These are phyloP conservation scores for Wickerhamomyces silvicola DNA, from an alignment of 805 yeast genomes.

Conservation along the genomic window DNA sequence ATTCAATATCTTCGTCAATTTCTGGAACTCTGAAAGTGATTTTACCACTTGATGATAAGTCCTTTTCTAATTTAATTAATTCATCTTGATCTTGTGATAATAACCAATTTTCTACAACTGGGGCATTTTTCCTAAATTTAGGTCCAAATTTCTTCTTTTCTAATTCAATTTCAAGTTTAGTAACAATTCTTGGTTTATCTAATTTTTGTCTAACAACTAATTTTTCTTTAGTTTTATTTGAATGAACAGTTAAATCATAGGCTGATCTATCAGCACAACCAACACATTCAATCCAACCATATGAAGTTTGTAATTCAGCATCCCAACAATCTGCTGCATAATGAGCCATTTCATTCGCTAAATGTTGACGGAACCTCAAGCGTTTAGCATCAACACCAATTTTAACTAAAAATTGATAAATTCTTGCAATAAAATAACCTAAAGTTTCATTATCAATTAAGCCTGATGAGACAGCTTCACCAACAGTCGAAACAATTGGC, in stretches of 20 bases:
- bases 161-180: constrained; percentile 76
- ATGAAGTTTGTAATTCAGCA: constrained; percentile 91
- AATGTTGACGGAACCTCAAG: constrained; percentile 96
- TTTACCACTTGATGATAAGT: constrained; percentile 54
- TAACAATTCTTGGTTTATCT: constrained; percentile 77
- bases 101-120: constrained; percentile 80
- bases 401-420: constrained; percentile 72
- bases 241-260: constrained; percentile 90
- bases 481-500: constrained; percentile 59
- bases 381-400: constrained; percentile 85
- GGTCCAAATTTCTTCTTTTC: constrained; percentile 98
- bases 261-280: constrained; percentile 99
- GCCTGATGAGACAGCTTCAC: constrained; percentile 83
- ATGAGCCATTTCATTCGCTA: constrained; percentile 99
- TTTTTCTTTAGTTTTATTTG: constrained; percentile 92
- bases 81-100: constrained; percentile 74
- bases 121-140: constrained; percentile 94
- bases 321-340: constrained; percentile 99
- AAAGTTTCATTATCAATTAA: constrained; percentile 95
- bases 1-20: constrained; percentile 55
- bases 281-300: constrained; percentile 99
- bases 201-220: constrained; percentile 89
- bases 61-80: constrained; percentile 67
- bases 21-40: constrained; percentile 66
- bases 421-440: constrained; percentile 95